phyloP scores from a whole-genome alignment of 2,329 filamentous ascomycete genomes.

The Trichothecium sympodiale region DNA sequence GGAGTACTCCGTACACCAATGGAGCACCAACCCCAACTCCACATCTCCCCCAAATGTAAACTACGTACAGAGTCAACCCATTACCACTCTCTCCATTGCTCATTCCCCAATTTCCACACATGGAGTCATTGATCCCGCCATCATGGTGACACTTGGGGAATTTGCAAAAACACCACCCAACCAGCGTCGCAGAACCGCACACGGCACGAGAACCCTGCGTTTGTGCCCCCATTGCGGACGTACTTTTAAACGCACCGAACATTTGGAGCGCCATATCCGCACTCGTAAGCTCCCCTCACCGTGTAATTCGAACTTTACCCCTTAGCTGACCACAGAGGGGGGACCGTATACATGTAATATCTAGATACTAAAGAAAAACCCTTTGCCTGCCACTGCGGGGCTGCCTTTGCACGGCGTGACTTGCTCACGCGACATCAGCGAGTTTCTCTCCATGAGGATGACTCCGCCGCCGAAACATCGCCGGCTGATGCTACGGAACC shows the following conservation, averaged over 20 bases:
- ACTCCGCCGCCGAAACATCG: constrained; percentile 9
- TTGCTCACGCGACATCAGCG: constrained; percentile 32
- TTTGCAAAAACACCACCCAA: no score
- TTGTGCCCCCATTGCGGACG: constrained; percentile 29
- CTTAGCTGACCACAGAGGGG: neutral
- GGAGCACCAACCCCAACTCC: no score
- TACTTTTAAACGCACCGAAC: constrained; percentile 33
- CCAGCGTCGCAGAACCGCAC: no score
- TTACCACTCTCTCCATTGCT: no score
- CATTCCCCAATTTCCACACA: no score
- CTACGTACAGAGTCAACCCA: no score
- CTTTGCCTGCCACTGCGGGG: constrained; percentile 31
- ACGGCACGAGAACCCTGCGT: constrained; percentile 10
- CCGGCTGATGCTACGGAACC: neutral
- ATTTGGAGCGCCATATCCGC: constrained; percentile 32
- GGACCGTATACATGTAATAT: neutral
- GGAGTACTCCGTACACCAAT: no score
- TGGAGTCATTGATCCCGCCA: no score
- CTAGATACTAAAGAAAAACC: constrained; percentile 37
- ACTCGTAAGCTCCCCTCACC: constrained; percentile 27
- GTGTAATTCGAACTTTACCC: neutral
- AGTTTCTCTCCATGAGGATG: constrained; percentile 21
- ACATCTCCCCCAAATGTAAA: no score
- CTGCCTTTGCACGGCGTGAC: constrained; percentile 32
- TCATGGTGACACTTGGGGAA: no score